Base-by-base conservation (phyloP, 2,329 filamentous ascomycete species). In the Ustilaginoidea virens region DNA sequence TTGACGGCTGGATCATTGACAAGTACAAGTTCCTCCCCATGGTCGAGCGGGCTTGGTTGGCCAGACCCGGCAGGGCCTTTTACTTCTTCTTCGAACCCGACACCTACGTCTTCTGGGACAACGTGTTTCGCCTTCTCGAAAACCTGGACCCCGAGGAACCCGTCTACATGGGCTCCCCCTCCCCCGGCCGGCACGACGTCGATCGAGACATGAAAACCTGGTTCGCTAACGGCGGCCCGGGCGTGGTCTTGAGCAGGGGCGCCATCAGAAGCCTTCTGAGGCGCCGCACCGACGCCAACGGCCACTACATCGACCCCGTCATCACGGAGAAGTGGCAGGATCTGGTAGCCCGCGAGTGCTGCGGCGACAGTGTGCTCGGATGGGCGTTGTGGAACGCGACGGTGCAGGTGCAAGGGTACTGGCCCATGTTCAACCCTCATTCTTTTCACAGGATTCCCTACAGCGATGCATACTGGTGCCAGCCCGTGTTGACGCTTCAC, bases 11-110 rank as follows among this genome's bases (percentile, higher is more conserved):
- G 65, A 54, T 46, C 14, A 11, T 30, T 17, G 61, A 66, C 39
- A 60, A 60, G 37, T 65, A 55, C 51, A 66, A 66, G 39, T 65
- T 64, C 36, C 39, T 66, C 15, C 58, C 61, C 18, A 58, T 61
- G 49, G 42, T 65, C 4, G 55, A 61, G 28, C 42, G 52, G 21
- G 54, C 59, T 1, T 60, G 58, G 39, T 42, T 48, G 10, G 40
- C 46, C 28, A 54, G 56, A 7, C 52, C 52, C 5, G 39, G 51
- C 5, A 53, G 56, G 12, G 47, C 58, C 14, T 64, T 60, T 58
- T 65, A 60, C 34, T 49, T 65, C 24, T 61, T 63, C 39, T 55
- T 61, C 23, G 61, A 65, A 37, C 56, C 59, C 5, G 61, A 65
- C 39, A 65, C 60, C 7, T 38, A 38, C 17, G 29, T 38, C n/a